Conservation (phyloP, 805 yeast genomes). For the Brettanomyces custersianus region DNA sequence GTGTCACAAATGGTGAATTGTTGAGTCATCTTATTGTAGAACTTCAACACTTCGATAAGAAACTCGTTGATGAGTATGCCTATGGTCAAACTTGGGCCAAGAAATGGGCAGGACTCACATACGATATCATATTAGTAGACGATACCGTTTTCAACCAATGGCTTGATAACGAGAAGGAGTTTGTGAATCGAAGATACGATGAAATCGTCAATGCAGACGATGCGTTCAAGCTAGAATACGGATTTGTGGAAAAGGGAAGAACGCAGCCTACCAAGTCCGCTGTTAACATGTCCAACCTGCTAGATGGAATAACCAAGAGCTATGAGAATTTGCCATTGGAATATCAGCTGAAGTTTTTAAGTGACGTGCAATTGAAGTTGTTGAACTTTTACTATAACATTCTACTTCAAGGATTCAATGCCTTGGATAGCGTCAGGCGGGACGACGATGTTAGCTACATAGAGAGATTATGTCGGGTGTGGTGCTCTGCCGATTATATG, state of each 20-base stretch:
- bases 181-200: conserved; percentile 42
- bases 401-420: conserved; percentile 32
- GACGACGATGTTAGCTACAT: conserved; percentile 18
- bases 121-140: conserved; percentile 20
- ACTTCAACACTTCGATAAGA: conserved; percentile 47
- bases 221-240: conserved; percentile 53
- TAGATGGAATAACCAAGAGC: conserved; percentile 48
- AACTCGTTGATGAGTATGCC: conserved; percentile 29
- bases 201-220: conserved; percentile 39
- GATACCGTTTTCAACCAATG: conserved; percentile 31
- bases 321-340: conserved; percentile 43
- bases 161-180: conserved; percentile 43
- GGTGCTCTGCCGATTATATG: conserved; percentile 29
- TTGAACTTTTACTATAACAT: conserved; percentile 42
- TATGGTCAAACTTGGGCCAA: conserved; percentile 18
- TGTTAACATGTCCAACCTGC: conserved; percentile 42
- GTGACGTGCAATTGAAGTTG: conserved; percentile 48
- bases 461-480: conserved; percentile 32
- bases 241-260: conserved; percentile 31
- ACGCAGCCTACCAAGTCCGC: conserved; percentile 61
- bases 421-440: conserved; percentile 29
- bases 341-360: conserved; percentile 46
- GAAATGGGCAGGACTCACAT: conserved; percentile 20
- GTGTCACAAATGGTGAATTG: conserved; percentile 31
- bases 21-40: conserved; percentile 54